These are phyloP conservation scores for Dioscorea zingiberensis DNA, from an alignment of 106 monocot genomes.

Conservation along the genomic window DNA sequence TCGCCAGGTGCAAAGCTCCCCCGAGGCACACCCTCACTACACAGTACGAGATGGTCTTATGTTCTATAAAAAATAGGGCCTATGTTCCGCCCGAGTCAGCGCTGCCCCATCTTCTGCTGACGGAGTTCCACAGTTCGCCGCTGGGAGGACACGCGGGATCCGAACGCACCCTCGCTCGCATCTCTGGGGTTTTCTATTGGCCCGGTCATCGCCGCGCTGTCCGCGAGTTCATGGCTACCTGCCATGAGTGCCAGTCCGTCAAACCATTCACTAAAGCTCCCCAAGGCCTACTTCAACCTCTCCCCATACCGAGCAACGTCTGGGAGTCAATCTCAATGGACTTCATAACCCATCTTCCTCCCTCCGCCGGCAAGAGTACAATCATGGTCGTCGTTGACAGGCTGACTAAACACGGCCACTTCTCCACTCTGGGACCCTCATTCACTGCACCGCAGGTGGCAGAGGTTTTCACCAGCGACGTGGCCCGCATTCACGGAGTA, in stretches of 20 bases:
- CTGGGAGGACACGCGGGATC: slow-evolving; percentile 1
- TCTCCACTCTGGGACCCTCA: neutral
- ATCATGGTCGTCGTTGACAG: slow-evolving; percentile 13
- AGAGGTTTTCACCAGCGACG: neutral
- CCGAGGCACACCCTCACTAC: no score
- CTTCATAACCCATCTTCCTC: slow-evolving; percentile 10
- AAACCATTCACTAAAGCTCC: neutral
- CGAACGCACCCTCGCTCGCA: neutral
- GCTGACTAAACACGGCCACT: slow-evolving; percentile 9
- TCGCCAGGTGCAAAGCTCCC: no score
- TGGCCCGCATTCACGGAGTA: slow-evolving; percentile 6
- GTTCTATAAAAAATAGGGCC: neutral
- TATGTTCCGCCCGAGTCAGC: neutral
- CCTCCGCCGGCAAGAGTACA: neutral
- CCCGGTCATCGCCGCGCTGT: neutral
- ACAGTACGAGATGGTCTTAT: neutral
- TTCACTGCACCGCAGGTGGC: neutral
- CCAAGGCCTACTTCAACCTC: neutral
- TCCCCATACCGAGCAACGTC: slow-evolving; percentile 3
- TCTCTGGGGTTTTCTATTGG: neutral
- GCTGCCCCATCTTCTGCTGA: neutral
- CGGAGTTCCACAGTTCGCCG: neutral
- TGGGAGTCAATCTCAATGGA: slow-evolving; percentile 7
- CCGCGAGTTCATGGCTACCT: neutral
- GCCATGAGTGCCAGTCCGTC: neutral